Conservation (phyloP, 495 filamentous ascomycete species). For the Friedmanniomyces simplex region DNA sequence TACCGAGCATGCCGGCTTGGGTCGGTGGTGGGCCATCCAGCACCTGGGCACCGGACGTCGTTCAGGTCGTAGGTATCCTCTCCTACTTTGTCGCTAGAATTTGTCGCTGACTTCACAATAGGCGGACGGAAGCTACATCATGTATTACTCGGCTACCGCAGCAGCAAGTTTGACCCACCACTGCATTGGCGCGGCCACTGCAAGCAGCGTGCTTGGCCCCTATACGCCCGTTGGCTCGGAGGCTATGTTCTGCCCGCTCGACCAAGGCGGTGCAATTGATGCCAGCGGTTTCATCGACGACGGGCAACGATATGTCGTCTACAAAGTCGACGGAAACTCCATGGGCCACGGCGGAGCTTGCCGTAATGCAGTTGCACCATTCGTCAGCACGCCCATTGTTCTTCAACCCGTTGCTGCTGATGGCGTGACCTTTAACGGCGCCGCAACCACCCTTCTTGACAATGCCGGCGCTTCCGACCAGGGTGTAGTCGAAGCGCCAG, state of each 20-base stretch:
- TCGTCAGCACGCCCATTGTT: conserved; percentile 17
- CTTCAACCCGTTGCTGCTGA: conserved; percentile 16
- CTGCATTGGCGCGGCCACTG: conserved; percentile 38
- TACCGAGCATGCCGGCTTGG: conserved; percentile 18
- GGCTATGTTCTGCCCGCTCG: conserved; percentile 17
- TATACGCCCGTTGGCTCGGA: conserved; percentile 25
- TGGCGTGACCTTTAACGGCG: conserved; percentile 9
- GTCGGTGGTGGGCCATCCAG: background rate
- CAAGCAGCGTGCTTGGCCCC: conserved; percentile 30
- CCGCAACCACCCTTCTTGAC: conserved; percentile 13
- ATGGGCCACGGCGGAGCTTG: conserved; percentile 20
- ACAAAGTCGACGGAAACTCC: conserved; percentile 21
- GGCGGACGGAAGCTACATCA: conserved; percentile 10
- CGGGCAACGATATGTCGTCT: conserved; percentile 17
- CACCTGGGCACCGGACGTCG: conserved; percentile 21
- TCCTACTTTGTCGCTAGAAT: background rate
- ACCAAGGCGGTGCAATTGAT: conserved; percentile 23
- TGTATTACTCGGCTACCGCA: conserved; percentile 33
- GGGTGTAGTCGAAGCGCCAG: conserved; percentile 19
- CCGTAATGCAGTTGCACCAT: conserved; percentile 14
- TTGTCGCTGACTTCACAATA: background rate
- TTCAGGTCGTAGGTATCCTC: conserved; percentile 17
- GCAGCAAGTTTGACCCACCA: conserved; percentile 27
- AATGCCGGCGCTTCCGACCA: conserved; percentile 10
- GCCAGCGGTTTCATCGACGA: conserved; percentile 14